A percentile compares a stretch with the other conserved stretches of the same genome.
Evolutionary conservation across 2,329 filamentous ascomycete genomes (phyloP).

Genomic region (Magnaporthales sp.): DNA sequence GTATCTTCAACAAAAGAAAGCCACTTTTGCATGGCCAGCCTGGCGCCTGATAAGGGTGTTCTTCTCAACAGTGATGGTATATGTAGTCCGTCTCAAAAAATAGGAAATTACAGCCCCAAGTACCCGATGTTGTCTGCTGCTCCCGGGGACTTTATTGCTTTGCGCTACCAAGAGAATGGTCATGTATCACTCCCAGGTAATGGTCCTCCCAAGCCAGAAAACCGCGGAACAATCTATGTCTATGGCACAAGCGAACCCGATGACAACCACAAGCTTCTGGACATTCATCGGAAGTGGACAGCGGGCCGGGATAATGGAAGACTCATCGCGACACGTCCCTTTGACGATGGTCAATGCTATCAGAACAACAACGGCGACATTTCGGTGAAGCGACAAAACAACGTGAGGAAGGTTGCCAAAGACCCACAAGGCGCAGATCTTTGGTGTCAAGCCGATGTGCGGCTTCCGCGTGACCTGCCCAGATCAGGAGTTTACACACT

Average conservation of each 20-base stretch:
- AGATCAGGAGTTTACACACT: constrained; percentile 39
- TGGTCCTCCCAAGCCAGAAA: constrained; percentile 40
- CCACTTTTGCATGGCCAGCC: neutral
- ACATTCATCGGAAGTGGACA: constrained; percentile 75
- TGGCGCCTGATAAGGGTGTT: neutral
- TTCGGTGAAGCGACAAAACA: neutral
- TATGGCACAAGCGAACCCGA: constrained; percentile 53
- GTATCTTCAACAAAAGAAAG: neutral
- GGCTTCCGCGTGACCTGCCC: constrained; percentile 57
- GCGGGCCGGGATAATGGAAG: constrained; percentile 72
- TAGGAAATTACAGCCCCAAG: constrained; percentile 42
- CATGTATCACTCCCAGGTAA: constrained; percentile 54
- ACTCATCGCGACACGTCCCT: constrained; percentile 70
- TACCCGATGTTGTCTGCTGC: constrained; percentile 54
- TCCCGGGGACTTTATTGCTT: constrained; percentile 54
- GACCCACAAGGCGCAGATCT: constrained; percentile 37
- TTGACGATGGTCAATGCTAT: constrained; percentile 76
- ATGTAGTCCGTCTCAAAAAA: neutral
- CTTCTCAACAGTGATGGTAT: neutral
- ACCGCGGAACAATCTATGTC: constrained; percentile 64
- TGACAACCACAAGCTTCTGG: constrained; percentile 36
- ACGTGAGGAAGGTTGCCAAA: neutral
- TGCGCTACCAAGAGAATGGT: constrained; percentile 67
- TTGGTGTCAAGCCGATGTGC: constrained; percentile 74
- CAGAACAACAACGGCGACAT: neutral